A percentile compares a stretch with the other conserved stretches of the same genome.
Evolutionary conservation across 306 rosid genomes (phyloP).

Genomic region (Amphicarpaea edgeworthii): DNA sequence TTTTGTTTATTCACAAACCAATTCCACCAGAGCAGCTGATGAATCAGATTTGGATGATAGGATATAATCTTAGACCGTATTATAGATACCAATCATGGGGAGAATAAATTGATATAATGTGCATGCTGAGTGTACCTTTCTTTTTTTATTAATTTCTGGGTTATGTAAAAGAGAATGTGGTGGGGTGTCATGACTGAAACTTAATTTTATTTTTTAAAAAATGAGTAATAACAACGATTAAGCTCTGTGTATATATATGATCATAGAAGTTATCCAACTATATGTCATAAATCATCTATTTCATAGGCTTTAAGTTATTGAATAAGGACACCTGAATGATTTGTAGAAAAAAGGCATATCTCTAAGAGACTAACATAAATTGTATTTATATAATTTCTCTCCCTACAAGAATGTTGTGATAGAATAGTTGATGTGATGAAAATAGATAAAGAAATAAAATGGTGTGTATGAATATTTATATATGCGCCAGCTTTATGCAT

Average conservation of each 20-base stretch:
- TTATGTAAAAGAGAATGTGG: slow-evolving; percentile 34
- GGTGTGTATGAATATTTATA: background rate
- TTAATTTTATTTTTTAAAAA: background rate
- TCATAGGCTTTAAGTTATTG: slow-evolving; percentile 19
- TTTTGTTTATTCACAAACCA: slow-evolving; percentile 22
- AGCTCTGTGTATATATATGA: background rate
- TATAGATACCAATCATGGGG: slow-evolving; percentile 47
- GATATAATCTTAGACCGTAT: slow-evolving; percentile 47
- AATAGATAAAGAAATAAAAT: background rate
- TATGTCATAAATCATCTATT: slow-evolving; percentile 12
- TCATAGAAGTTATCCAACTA: background rate
- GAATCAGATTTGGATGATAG: slow-evolving; percentile 46
- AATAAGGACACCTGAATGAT: slow-evolving; percentile 34
- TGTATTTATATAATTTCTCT: background rate
- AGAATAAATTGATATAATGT: slow-evolving; percentile 34
- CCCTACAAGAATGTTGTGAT: background rate
- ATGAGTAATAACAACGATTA: background rate
- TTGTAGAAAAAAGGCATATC: slow-evolving; percentile 7
- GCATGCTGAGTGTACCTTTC: slow-evolving; percentile 50
- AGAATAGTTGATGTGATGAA: background rate
- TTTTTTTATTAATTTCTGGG: slow-evolving; percentile 25
- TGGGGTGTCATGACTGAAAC: slow-evolving; percentile 34
- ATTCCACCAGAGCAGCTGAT: slow-evolving; percentile 38
- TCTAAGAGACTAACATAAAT: background rate
- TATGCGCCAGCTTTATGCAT: too few species aligned